Percentiles rank a stretch among this genome's conserved stretches.
phyloP scores from a whole-genome alignment of 441 rosid species.

The Populus tomentosa region DNA sequence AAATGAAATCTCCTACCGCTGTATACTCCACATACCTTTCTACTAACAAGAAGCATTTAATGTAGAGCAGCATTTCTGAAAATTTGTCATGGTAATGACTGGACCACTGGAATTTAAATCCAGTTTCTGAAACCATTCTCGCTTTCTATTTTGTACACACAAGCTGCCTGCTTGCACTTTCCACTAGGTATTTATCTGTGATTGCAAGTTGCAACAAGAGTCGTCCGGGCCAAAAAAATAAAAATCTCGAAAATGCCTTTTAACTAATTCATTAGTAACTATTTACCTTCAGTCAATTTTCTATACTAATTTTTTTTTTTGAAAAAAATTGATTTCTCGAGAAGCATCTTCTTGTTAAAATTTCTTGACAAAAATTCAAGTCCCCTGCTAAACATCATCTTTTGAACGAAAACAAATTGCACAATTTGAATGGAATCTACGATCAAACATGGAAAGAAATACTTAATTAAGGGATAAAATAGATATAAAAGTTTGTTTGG shows the following conservation, averaged over 20 bases:
- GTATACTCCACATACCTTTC: no score
- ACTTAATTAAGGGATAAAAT: not conserved
- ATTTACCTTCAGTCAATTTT: not conserved
- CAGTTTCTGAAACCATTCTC: not conserved
- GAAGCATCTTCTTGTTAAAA: not conserved
- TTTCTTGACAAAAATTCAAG: not conserved
- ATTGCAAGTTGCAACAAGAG: no score
- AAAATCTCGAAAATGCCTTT: not conserved
- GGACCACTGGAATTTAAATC: not conserved
- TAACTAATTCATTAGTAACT: no score
- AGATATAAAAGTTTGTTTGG: not conserved
- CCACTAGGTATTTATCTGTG: not conserved
- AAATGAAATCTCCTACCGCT: no score
- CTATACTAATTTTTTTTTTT: no score
- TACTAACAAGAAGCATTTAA: not conserved
- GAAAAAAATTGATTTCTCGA: no score
- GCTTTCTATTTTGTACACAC: not conserved
- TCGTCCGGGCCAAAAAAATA: not conserved
- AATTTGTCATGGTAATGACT: not conserved
- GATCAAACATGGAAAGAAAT: not conserved
- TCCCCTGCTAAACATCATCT: not conserved
- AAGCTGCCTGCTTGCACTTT: not conserved
- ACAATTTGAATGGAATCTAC: not conserved
- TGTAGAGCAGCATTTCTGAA: not conserved
- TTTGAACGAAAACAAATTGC: not conserved